Conservation (phyloP, 805 yeast genomes). For the Millerozyma acaciae region DNA sequence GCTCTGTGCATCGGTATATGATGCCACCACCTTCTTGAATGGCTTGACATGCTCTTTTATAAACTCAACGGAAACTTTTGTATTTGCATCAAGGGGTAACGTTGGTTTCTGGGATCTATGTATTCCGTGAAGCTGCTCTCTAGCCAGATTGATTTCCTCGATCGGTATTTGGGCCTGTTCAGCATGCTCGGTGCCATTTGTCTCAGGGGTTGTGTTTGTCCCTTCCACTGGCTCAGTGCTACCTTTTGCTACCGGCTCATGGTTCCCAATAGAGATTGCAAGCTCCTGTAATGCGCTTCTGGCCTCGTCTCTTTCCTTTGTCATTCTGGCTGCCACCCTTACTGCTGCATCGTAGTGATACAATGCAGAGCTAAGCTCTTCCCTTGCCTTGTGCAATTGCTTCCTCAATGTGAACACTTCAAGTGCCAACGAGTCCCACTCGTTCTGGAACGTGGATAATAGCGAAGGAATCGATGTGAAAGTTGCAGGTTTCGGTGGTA, state of each 20-base stretch:
- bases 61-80: slow-evolving; percentile 10
- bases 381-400: slow-evolving; percentile 60
- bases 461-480: slow-evolving; percentile 74
- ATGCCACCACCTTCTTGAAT: slow-evolving; percentile 8
- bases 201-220: background rate
- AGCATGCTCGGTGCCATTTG: background rate
- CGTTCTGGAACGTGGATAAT: slow-evolving; percentile 72
- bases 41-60: slow-evolving; percentile 8
- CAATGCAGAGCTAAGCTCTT: slow-evolving; percentile 71
- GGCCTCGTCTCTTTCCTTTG: slow-evolving; percentile 75
- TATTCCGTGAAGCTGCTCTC: slow-evolving; percentile 29
- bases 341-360: slow-evolving; percentile 90
- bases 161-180: slow-evolving; percentile 14
- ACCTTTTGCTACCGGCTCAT: slow-evolving; percentile 8
- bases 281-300: slow-evolving; percentile 58
- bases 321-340: slow-evolving; percentile 71
- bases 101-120: slow-evolving; percentile 33
- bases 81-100: slow-evolving; percentile 14
- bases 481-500: slow-evolving; percentile 43
- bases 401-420: slow-evolving; percentile 76
- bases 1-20: slow-evolving; percentile 5
- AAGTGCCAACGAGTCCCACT: slow-evolving; percentile 84
- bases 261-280: slow-evolving; percentile 36
- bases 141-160: slow-evolving; percentile 22
- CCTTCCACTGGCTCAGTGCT: slow-evolving; percentile 2